Conservation (phyloP, 805 yeast genomes). For the Schwanniomyces polymorphus region DNA sequence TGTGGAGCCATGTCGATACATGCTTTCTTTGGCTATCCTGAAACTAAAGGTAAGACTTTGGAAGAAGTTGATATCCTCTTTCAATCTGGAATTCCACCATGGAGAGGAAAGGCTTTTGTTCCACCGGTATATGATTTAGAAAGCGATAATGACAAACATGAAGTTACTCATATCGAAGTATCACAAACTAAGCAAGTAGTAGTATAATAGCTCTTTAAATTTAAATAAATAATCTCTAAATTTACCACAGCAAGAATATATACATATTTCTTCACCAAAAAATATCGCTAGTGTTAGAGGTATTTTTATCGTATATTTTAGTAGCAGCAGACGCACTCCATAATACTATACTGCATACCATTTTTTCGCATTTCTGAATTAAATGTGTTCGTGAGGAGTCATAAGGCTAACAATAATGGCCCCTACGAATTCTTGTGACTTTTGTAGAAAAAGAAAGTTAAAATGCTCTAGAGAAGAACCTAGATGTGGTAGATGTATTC, state of each 20-base stretch:
- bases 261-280: too few species aligned
- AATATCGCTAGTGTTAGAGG: too few species aligned
- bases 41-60: conserved; percentile 59
- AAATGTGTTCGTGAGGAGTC: too few species aligned
- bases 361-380: too few species aligned
- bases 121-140: neutral
- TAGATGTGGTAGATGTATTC: conserved; percentile 6
- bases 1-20: conserved; percentile 49
- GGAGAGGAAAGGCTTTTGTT: conserved; percentile 25
- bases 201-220: neutral
- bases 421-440: conserved; percentile 10
- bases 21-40: conserved; percentile 55
- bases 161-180: neutral
- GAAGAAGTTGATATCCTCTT: conserved; percentile 55
- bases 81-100: conserved; percentile 44
- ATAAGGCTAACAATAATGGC: neutral
- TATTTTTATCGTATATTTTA: too few species aligned
- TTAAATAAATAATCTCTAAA: too few species aligned
- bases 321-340: too few species aligned
- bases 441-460: conserved; percentile 11
- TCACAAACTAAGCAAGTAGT: neutral
- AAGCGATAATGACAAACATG: neutral
- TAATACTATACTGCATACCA: too few species aligned
- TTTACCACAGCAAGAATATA: too few species aligned
- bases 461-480: conserved; percentile 10